Evolutionary conservation across 1,139 yeast species (phyloP).

Genomic region (Saccharomyces hybrid): DNA sequence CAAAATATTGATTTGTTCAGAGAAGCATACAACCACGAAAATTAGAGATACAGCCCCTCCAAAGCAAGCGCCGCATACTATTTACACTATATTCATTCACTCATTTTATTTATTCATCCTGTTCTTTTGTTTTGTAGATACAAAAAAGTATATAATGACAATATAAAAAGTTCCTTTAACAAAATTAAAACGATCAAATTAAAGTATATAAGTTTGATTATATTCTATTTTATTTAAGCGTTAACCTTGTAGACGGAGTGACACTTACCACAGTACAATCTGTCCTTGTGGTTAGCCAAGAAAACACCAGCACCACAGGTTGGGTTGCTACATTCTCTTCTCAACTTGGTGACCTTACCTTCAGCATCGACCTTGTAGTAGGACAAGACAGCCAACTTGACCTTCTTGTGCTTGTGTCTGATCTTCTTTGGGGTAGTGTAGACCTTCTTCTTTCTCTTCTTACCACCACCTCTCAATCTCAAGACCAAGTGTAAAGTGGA

Average conservation of each 20-base stretch:
- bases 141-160: background rate
- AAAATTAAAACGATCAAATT: background rate
- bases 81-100: background rate
- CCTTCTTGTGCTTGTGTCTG: slow-evolving; percentile 99
- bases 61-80: background rate
- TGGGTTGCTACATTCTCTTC: slow-evolving; percentile 93
- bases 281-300: slow-evolving; percentile 99
- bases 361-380: slow-evolving; percentile 99
- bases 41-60: background rate
- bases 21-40: slow-evolving; percentile 26
- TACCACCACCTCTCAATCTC: slow-evolving; percentile 99
- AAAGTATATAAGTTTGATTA: too few species aligned
- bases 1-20: slow-evolving; percentile 28
- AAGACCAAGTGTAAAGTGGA: slow-evolving; percentile 95
- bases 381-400: slow-evolving; percentile 97
- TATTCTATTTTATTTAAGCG: too few species aligned
- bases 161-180: background rate
- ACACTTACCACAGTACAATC: slow-evolving; percentile 99
- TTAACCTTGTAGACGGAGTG: slow-evolving; percentile 68
- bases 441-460: slow-evolving; percentile 99
- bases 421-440: slow-evolving; percentile 99
- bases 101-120: background rate
- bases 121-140: background rate
- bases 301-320: slow-evolving; percentile 99
- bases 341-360: slow-evolving; percentile 97